Base-by-base conservation (phyloP, 1,284 basidiomycete species). In the Ceraceosorus bombacis region DNA sequence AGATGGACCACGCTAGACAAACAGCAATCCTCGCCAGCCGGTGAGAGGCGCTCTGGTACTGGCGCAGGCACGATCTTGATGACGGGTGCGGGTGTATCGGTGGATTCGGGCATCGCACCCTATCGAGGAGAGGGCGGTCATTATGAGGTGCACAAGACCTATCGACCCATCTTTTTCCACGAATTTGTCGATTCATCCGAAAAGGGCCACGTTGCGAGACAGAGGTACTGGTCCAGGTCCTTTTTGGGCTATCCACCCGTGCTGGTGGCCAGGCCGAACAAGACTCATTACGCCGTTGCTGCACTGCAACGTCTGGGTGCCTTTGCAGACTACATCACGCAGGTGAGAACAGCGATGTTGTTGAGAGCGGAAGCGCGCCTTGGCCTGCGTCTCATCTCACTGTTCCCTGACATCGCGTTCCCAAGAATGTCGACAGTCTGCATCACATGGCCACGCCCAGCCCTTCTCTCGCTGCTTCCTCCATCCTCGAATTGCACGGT, bases 401-500 rank as follows among this genome's bases (percentile, higher is more conserved):
- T 27, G 27, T 27, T 27, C 27, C 27, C 27, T 27, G 2, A 3
- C 17, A 15, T 41, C 27, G n/a, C 12, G 41, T 17, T 1, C 15
- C n/a, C 7, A 64, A 73, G 50, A 78, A 78, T 54, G 77, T 78
- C 41, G 77, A 78, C 59, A 66, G 63, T 13, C 59, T 78, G 17
- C 76, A 78, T 57, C 73, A 77, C 54, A 62, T 66, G 6, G 75
- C 77, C 0, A 67, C 70, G 41, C 66, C 65, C 0, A 66, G 63
- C 5, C 56, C 69, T 4, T 66, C 66, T 5, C 55, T 70, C 0
- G 68, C 70, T 12, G 66, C 66, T 0, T 55, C 61, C 15, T 62
- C 67, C 1, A 77, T 77, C n/a, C 55, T 76, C 13, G 77, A 78
- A 55, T 63, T 78, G 39, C 77, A 78, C 51, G 77, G 73, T 13